Base-by-base conservation (phyloP, 176 grass and related monocot genomes). In the Zizania latifolia region DNA sequence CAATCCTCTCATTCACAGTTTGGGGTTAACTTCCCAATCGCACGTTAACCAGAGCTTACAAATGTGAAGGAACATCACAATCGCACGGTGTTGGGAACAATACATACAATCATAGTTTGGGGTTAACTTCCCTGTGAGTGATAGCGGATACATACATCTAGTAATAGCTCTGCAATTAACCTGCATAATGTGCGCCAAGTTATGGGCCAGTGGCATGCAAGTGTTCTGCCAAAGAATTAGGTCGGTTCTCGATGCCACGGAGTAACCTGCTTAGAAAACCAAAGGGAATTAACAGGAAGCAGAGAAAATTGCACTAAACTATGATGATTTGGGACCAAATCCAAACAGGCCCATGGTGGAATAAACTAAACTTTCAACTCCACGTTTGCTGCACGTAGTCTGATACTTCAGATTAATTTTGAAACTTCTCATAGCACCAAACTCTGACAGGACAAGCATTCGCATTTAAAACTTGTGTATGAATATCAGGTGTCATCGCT, bases 1-100 rank as follows among this genome's bases (percentile, higher is more conserved):
- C 95, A 70, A 99, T 94, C 82, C 95, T 92, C 89, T 99, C 95
- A 33, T n/a, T n/a, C n/a, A n/a, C n/a, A n/a, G n/a, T n/a, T n/a
- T n/a, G n/a, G n/a, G n/a, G n/a, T n/a, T n/a, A n/a, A n/a, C n/a
- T n/a, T n/a, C n/a, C n/a, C n/a, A n/a, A n/a, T n/a, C n/a, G n/a
- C n/a, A n/a, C n/a, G n/a, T n/a, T n/a, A n/a, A n/a, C n/a, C n/a
- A n/a, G n/a, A n/a, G n/a, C n/a, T n/a, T n/a, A n/a, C n/a, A n/a
- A n/a, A n/a, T n/a, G n/a, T n/a, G n/a, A n/a, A n/a, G n/a, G n/a
- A n/a, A n/a, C n/a, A n/a, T n/a, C n/a, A n/a, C n/a, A n/a, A n/a
- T n/a, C n/a, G n/a, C n/a, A n/a, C n/a, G n/a, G n/a, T n/a, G n/a
- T n/a, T n/a, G n/a, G n/a, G n/a, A n/a, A n/a, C n/a, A n/a, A n/a